These are phyloP conservation scores for Chlorella sp. DNA, from an alignment of 139 green algal genomes.

Conservation along the genomic window DNA sequence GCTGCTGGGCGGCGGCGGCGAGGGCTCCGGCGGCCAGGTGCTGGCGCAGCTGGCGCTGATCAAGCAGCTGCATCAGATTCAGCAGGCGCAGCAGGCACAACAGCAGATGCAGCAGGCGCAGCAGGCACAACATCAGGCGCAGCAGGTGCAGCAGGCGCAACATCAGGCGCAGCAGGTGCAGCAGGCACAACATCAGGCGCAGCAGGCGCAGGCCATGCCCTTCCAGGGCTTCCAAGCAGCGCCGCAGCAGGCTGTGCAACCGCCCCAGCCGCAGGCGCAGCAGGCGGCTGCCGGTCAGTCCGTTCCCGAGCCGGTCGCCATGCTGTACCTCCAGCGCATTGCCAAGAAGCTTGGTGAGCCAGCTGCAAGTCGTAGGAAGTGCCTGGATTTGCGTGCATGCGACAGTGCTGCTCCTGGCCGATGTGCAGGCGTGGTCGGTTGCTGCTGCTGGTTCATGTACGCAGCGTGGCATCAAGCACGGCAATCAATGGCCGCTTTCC, in stretches of 20 bases:
- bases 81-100: not conserved
- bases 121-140: not conserved
- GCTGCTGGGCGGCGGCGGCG: not conserved
- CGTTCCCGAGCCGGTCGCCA: too few species aligned
- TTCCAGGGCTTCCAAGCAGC: not conserved
- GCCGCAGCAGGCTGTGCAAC: not conserved
- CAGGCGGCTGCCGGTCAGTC: not conserved
- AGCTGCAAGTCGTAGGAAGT: too few species aligned
- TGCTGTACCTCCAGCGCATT: too few species aligned
- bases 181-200: not conserved
- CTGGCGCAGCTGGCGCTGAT: slow-evolving; percentile 3
- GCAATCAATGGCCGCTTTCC: too few species aligned
- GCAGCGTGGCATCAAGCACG: too few species aligned
- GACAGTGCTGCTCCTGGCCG: too few species aligned
- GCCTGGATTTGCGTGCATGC: too few species aligned
- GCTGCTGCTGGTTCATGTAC: too few species aligned
- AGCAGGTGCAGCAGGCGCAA: not conserved
- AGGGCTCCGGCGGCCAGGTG: not conserved
- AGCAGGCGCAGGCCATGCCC: too few species aligned
- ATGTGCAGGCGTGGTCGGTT: too few species aligned
- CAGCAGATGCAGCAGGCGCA: not conserved
- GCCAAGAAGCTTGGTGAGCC: too few species aligned
- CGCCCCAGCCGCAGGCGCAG: not conserved
- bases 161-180: not conserved
- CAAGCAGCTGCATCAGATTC: not conserved